These are phyloP conservation scores for Pichia occidentalis DNA, from an alignment of 805 yeast genomes.

Conservation along the genomic window DNA sequence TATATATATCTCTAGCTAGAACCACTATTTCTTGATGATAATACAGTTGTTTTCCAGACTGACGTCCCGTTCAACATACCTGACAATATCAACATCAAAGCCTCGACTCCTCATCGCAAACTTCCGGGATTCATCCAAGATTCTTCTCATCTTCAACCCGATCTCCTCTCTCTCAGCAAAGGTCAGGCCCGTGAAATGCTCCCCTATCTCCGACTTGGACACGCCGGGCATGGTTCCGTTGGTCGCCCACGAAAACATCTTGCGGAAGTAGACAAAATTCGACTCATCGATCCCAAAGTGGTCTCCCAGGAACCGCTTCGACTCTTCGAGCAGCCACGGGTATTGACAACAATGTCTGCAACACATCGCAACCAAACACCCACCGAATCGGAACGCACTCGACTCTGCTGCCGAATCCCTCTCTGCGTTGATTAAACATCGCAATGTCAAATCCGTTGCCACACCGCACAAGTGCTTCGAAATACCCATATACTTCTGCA, in stretches of 20 bases:
- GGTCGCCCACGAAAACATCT: constrained; percentile 85
- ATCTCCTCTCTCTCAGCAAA: constrained; percentile 45
- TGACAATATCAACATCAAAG: constrained; percentile 43
- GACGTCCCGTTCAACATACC: constrained; percentile 49
- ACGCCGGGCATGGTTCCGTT: constrained; percentile 49
- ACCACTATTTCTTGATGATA: constrained; percentile 14
- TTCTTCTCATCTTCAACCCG: constrained; percentile 64
- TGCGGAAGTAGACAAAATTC: constrained; percentile 39
- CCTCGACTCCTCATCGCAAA: constrained; percentile 37
- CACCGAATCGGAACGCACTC: constrained; percentile 29
- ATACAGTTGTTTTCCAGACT: constrained; percentile 58
- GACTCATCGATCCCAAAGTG: constrained; percentile 27
- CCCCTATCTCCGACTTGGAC: constrained; percentile 32
- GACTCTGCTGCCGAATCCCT: constrained; percentile 9
- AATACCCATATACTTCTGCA: constrained; percentile 46
- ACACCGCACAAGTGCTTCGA: constrained; percentile 93
- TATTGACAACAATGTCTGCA: constrained; percentile 80
- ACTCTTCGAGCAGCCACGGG: constrained; percentile 44
- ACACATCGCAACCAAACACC: constrained; percentile 83
- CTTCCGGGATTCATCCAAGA: constrained; percentile 69
- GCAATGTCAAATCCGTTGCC: constrained; percentile 81
- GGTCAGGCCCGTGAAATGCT: constrained; percentile 42
- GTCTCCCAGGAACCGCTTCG: constrained; percentile 34
- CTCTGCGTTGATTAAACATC: constrained; percentile 41
- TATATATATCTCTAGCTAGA: too few species aligned